Evolutionary conservation across 306 rosid species (phyloP).

Genomic region (Corylus americana): DNA sequence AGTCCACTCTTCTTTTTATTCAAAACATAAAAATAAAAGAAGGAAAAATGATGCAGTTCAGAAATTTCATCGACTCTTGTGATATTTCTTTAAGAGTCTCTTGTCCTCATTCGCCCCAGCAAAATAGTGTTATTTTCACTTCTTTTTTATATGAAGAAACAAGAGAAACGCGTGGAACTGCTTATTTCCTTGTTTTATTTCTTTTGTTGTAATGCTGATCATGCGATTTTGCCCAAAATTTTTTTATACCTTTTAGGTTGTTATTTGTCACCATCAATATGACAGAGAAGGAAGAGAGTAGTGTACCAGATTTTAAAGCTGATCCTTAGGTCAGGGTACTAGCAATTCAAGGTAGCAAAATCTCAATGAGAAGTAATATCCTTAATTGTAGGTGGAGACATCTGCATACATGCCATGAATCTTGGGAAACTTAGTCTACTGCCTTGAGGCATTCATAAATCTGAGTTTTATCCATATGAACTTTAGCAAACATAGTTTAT

Average conservation of each 20-base stretch:
- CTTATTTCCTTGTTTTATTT: background rate
- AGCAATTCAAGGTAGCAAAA: background rate
- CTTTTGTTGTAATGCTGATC: background rate
- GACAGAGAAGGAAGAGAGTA: background rate
- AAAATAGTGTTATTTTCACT: background rate
- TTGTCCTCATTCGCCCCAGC: too few relatives aligned
- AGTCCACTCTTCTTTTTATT: background rate
- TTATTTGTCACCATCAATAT: background rate
- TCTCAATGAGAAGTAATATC: background rate
- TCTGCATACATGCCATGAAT: background rate
- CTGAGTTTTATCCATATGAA: background rate
- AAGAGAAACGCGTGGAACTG: background rate
- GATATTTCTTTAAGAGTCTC: too few relatives aligned
- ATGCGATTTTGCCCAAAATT: background rate
- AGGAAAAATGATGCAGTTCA: background rate
- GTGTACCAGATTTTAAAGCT: background rate
- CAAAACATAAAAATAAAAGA: background rate
- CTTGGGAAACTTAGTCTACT: background rate
- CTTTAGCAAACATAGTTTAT: background rate
- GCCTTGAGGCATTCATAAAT: background rate
- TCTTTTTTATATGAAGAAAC: background rate
- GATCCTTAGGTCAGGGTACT: background rate
- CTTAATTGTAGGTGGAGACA: background rate
- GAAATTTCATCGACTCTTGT: too few relatives aligned
- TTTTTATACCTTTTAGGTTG: background rate